These are phyloP conservation scores for Spathaspora arborariae DNA, from an alignment of 805 yeast genomes.

Conservation along the genomic window DNA sequence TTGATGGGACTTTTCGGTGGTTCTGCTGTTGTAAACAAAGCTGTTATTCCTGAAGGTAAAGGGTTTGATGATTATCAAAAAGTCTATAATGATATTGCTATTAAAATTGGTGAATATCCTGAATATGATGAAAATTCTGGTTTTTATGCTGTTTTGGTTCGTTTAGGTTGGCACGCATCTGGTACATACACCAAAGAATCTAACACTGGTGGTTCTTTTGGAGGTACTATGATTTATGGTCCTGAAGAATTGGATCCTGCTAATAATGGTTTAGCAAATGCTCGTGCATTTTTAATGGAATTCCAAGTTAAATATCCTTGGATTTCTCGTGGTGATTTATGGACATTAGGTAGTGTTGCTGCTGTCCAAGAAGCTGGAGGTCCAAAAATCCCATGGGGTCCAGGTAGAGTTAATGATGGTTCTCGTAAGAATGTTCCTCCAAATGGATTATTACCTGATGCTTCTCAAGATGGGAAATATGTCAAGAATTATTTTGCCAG, in stretches of 20 bases:
- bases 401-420: conserved; percentile 67
- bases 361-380: conserved; percentile 80
- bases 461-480: conserved; percentile 59
- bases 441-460: conserved; percentile 74
- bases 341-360: conserved; percentile 73
- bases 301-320: conserved; percentile 58
- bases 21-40: conserved; percentile 22
- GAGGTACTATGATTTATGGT: conserved; percentile 34
- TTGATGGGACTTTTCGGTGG: conserved; percentile 12
- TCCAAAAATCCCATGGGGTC: conserved; percentile 75
- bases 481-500: conserved; percentile 60
- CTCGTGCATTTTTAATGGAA: conserved; percentile 52
- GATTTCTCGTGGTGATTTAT: conserved; percentile 76
- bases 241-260: conserved; percentile 36
- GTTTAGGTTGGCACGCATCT: conserved; percentile 39
- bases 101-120: conserved; percentile 45
- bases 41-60: conserved; percentile 34
- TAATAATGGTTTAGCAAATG: conserved; percentile 62
- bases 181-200: conserved; percentile 27
- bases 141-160: conserved; percentile 31
- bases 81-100: conserved; percentile 72
- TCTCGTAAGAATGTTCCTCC: conserved; percentile 52
- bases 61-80: conserved; percentile 54
- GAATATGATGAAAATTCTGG: conserved; percentile 37
- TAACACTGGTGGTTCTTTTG: conserved; percentile 33